phyloP scores from a whole-genome alignment of 1,284 basidiomycete genomes.

The Leucoagaricus sp. region DNA sequence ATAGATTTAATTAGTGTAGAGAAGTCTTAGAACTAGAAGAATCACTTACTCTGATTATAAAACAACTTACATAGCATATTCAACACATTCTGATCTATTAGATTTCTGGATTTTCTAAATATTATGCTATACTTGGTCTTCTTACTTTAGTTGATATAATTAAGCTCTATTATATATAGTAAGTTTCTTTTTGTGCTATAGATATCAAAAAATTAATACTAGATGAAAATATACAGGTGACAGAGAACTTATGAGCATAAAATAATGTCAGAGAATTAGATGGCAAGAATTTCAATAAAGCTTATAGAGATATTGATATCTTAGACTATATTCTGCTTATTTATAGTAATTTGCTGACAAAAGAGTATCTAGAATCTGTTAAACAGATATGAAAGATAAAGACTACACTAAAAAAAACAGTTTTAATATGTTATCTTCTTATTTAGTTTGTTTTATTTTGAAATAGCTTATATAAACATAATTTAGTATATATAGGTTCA shows the following conservation, averaged over 20 bases:
- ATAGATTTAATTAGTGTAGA: background rate
- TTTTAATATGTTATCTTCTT: slow-evolving; percentile 24
- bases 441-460: slow-evolving; percentile 25
- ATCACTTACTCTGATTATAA: background rate
- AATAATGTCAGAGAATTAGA: background rate
- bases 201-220: background rate
- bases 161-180: background rate
- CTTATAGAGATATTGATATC: background rate
- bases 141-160: background rate
- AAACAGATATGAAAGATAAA: slow-evolving; percentile 20
- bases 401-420: slow-evolving; percentile 16
- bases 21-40: background rate
- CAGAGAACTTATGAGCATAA: background rate
- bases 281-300: background rate
- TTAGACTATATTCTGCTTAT: slow-evolving; percentile 18
- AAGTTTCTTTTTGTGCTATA: background rate
- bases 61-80: background rate
- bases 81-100: background rate
- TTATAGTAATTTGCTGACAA: slow-evolving; percentile 25
- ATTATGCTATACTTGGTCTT: background rate
- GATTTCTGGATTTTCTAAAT: background rate
- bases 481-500: slow-evolving; percentile 22
- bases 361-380: slow-evolving; percentile 18
- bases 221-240: slow-evolving; percentile 1
- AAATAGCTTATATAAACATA: slow-evolving; percentile 27